Conservation (phyloP, 805 yeast species). For the Pichia occidentalis region DNA sequence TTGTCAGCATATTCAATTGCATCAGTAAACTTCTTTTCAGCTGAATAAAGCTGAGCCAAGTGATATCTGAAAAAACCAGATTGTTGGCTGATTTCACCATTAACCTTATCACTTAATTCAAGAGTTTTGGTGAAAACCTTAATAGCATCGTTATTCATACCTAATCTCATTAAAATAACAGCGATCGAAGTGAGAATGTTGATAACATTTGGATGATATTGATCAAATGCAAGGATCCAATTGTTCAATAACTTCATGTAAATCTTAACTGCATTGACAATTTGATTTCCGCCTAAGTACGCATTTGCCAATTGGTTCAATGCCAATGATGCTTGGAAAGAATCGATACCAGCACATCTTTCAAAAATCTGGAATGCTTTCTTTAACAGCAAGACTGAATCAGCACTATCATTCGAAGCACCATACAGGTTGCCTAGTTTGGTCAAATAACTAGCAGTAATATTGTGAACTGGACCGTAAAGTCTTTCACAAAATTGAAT, state of each 20-base stretch:
- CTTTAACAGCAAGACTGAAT: conserved; percentile 42
- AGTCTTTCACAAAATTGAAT: conserved; percentile 72
- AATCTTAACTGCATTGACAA: conserved; percentile 54
- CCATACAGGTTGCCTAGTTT: conserved; percentile 40
- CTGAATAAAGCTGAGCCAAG: conserved; percentile 53
- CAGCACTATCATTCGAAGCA: conserved; percentile 6
- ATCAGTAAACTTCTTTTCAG: conserved; percentile 43
- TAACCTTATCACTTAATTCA: conserved; percentile 41
- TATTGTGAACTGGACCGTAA: conserved; percentile 73
- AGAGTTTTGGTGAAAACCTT: conserved; percentile 49
- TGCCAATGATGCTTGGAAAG: conserved; percentile 65
- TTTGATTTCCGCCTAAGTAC: conserved; percentile 56
- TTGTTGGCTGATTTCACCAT: conserved; percentile 55
- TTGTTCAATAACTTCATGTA: conserved; percentile 53
- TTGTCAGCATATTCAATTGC: conserved; percentile 51
- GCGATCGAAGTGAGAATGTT: conserved; percentile 59
- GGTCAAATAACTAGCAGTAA: conserved; percentile 65
- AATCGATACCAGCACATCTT: conserved; percentile 75
- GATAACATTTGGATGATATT: conserved; percentile 63
- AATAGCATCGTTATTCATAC: conserved; percentile 42
- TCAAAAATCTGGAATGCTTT: conserved; percentile 67
- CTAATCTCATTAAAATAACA: conserved; percentile 47
- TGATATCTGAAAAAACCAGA: conserved; percentile 66
- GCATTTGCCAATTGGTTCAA: conserved; percentile 68
- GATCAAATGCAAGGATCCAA: conserved; percentile 54